phyloP scores from a whole-genome alignment of 1,284 basidiomycete genomes.

The Cryptococcus amylolentus region DNA sequence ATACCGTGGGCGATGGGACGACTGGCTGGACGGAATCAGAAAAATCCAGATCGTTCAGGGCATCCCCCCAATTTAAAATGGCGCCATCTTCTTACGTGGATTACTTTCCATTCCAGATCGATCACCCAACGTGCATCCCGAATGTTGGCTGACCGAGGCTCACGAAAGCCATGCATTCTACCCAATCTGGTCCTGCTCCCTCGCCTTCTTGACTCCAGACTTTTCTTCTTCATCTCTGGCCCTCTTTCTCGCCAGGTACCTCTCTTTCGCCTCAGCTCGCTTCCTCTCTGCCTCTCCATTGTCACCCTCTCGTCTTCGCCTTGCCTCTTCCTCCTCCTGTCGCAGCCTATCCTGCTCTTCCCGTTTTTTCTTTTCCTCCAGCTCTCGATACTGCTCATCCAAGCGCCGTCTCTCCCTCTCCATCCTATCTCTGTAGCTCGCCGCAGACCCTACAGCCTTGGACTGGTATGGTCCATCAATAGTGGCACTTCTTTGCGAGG shows the following conservation, averaged over 20 bases:
- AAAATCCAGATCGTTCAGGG: not conserved
- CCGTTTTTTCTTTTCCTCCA: constrained; percentile 55
- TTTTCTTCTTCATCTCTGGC: constrained; percentile 59
- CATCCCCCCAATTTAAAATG: too few relatives aligned
- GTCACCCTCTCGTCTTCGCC: constrained; percentile 50
- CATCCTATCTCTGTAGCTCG: constrained; percentile 72
- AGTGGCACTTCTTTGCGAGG: constrained; percentile 53
- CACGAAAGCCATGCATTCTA: not conserved
- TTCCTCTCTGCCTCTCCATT: constrained; percentile 61
- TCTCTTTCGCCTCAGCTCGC: constrained; percentile 67
- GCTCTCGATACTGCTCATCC: constrained; percentile 67
- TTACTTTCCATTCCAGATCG: not conserved
- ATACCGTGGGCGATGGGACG: not conserved
- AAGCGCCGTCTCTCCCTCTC: constrained; percentile 71
- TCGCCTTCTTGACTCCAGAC: constrained; percentile 20
- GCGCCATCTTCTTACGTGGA: not conserved
- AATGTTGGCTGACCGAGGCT: not conserved
- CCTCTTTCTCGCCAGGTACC: constrained; percentile 75
- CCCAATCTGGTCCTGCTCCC: constrained; percentile 10
- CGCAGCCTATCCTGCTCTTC: constrained; percentile 60
- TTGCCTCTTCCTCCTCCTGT: constrained; percentile 49
- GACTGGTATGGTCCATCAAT: constrained; percentile 46
- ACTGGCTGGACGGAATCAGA: not conserved
- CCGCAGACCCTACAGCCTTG: constrained; percentile 73
- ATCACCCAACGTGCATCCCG: not conserved